A percentile compares a stretch with the other conserved stretches of the same genome.
Evolutionary conservation across 805 yeast genomes (phyloP).

Genomic region (Cyberlindnera saturnus): DNA sequence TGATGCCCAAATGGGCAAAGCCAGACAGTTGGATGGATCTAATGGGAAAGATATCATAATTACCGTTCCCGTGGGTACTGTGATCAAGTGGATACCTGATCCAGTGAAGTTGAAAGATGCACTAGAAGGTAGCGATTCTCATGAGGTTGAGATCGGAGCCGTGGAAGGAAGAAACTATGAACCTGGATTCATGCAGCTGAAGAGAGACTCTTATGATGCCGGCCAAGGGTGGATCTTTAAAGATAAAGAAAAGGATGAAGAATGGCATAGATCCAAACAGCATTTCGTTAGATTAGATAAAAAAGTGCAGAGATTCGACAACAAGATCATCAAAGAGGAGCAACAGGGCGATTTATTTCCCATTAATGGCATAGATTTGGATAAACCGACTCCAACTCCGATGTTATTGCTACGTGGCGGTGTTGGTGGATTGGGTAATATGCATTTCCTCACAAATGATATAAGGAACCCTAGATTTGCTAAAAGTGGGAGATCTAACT

Average conservation of each 20-base stretch:
- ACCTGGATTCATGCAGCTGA: slow-evolving; percentile 50
- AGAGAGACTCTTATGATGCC: slow-evolving; percentile 52
- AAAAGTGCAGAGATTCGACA: slow-evolving; percentile 61
- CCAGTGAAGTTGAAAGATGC: slow-evolving; percentile 38
- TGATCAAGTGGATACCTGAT: slow-evolving; percentile 78
- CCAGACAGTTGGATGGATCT: slow-evolving; percentile 80
- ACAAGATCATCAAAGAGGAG: slow-evolving; percentile 52
- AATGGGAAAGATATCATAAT: slow-evolving; percentile 74
- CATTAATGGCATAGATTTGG: slow-evolving; percentile 70
- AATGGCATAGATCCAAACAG: slow-evolving; percentile 56
- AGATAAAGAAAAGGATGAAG: slow-evolving; percentile 56
- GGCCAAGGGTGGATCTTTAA: slow-evolving; percentile 91
- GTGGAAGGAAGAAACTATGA: slow-evolving; percentile 20
- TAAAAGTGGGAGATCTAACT: slow-evolving; percentile 67
- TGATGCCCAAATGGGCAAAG: slow-evolving; percentile 65
- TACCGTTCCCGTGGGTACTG: slow-evolving; percentile 90
- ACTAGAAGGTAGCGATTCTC: slow-evolving; percentile 5
- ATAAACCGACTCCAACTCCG: slow-evolving; percentile 58
- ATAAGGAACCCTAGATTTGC: slow-evolving; percentile 89
- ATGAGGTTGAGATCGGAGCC: slow-evolving; percentile 30
- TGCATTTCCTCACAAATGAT: slow-evolving; percentile 82
- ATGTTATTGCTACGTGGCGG: slow-evolving; percentile 76
- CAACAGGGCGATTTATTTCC: slow-evolving; percentile 66
- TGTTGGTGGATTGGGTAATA: slow-evolving; percentile 90
- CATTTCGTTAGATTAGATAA: slow-evolving; percentile 62